Percentiles rank a stretch among this genome's conserved stretches.
Conservation (phyloP, 169 alveolate genomes). For the Miamiensis avidus region DNA sequence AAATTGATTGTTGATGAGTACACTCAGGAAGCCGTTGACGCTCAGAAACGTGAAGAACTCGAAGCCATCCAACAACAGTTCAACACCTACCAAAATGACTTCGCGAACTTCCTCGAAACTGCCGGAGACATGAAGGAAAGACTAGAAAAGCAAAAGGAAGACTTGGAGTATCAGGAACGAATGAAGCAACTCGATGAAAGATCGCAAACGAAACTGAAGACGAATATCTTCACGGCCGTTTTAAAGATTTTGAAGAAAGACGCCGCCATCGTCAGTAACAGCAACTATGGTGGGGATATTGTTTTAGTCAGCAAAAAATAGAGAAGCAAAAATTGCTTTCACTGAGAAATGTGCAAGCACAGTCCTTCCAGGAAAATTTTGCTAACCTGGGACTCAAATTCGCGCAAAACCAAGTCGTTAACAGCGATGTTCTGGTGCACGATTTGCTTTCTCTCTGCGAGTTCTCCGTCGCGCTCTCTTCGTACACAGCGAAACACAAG, state of each 20-base stretch:
- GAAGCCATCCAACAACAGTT: conserved; percentile 58
- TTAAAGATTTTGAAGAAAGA: neutral
- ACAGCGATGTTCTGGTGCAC: neutral
- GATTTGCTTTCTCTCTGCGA: neutral
- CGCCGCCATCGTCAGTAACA: no score
- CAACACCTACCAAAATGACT: conserved; percentile 64
- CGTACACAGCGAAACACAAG: neutral
- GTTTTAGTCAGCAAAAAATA: neutral
- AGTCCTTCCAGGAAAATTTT: neutral
- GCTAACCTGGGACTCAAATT: neutral
- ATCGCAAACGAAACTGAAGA: neutral
- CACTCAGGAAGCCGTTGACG: conserved; percentile 51
- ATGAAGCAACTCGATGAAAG: neutral
- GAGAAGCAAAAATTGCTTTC: neutral
- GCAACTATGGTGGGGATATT: no score
- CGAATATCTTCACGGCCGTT: neutral
- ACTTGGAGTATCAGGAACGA: no score
- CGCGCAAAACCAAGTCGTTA: neutral
- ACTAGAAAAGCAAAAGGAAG: neutral
- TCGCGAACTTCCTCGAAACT: conserved; percentile 37
- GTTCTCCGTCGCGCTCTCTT: neutral
- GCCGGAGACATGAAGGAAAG: conserved; percentile 28
- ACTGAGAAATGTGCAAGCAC: neutral
- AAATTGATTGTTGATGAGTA: conserved; percentile 65
- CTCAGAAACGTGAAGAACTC: conserved; percentile 59